Evolutionary conservation across 306 rosid genomes (phyloP).

Genomic region (Corylus heterophylla): DNA sequence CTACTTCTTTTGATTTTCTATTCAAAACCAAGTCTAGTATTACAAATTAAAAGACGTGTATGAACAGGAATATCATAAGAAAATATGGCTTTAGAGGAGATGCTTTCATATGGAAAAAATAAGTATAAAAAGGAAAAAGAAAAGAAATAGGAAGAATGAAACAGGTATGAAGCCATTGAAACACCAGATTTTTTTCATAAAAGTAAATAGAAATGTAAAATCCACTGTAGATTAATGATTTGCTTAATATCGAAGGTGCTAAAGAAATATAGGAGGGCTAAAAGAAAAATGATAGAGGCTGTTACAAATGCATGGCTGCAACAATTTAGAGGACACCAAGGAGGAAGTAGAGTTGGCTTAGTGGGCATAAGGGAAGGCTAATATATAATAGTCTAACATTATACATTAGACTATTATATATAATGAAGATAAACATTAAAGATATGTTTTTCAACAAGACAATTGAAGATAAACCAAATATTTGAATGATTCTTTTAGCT

Average conservation of each 20-base stretch:
- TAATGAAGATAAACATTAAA: not conserved
- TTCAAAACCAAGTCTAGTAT: constrained; percentile 14
- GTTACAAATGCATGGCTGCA: not conserved
- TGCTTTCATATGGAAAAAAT: not conserved
- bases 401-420: not conserved
- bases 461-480: not conserved
- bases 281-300: constrained; percentile 1
- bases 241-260: not conserved
- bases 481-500: constrained; percentile 20
- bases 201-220: not conserved
- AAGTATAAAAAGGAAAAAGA: not conserved
- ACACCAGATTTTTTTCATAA: not conserved
- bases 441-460: not conserved
- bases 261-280: not conserved
- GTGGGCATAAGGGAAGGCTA: constrained; percentile 15
- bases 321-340: not conserved
- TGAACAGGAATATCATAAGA: constrained; percentile 13
- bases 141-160: not conserved
- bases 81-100: constrained; percentile 17
- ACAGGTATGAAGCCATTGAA: not conserved
- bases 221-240: not conserved
- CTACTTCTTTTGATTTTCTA: constrained; percentile 19
- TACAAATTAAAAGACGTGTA: constrained; percentile 15
- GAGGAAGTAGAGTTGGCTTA: not conserved
- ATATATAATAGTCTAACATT: not conserved